A percentile compares a stretch with the other conserved stretches of the same genome.
Evolutionary conservation across 2,329 filamentous ascomycete genomes (phyloP).

Genomic region (Leptographium lundbergii): DNA sequence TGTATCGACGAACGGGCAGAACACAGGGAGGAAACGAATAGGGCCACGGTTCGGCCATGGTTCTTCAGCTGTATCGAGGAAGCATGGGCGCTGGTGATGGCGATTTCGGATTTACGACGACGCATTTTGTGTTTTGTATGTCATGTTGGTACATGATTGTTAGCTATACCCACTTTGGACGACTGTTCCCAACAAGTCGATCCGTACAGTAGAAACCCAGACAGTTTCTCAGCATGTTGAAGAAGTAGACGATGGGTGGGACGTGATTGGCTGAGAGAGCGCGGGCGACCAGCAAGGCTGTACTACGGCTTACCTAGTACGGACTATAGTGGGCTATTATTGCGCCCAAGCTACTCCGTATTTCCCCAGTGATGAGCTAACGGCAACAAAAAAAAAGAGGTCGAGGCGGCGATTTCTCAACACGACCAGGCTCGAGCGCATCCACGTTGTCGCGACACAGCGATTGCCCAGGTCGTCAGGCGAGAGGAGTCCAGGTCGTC

Average conservation of each 20-base stretch:
- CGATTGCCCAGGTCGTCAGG: neutral
- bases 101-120: neutral
- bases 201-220: neutral
- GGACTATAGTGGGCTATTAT: neutral
- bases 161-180: conserved; percentile 4
- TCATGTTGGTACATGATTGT: conserved; percentile 2
- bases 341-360: neutral
- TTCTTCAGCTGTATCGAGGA: neutral
- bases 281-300: conserved; percentile 1
- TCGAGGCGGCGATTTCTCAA: neutral
- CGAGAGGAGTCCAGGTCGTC: neutral
- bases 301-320: too few species aligned
- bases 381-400: neutral
- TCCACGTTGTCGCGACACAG: neutral
- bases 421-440: neutral
- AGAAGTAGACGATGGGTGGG: neutral
- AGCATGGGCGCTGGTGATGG: neutral
- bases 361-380: neutral
- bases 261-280: neutral
- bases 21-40: neutral
- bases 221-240: conserved; percentile 1
- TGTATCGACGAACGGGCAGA: neutral
- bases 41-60: neutral
- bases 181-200: neutral
- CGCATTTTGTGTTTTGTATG: conserved; percentile 1